phyloP scores from a whole-genome alignment of 768 basidiomycete genomes.

The Calvatia gigantea region DNA sequence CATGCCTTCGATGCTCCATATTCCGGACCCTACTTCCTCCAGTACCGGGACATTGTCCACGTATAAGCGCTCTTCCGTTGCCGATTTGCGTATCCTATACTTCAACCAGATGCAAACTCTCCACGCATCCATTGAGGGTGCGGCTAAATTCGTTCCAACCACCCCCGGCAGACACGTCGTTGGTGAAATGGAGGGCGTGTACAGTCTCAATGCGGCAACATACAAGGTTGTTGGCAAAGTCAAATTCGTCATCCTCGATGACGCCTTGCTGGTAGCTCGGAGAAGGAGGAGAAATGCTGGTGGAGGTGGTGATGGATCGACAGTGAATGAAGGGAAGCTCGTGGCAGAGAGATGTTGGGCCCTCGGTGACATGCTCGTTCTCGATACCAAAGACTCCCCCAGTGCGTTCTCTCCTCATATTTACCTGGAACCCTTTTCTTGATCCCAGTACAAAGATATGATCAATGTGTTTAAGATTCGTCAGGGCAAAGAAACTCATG shows the following conservation, averaged over 20 bases:
- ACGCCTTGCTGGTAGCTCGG: constrained; percentile 84
- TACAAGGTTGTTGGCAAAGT: constrained; percentile 89
- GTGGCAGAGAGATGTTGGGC: constrained; percentile 95
- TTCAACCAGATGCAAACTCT: constrained; percentile 92
- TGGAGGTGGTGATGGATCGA: constrained; percentile 34
- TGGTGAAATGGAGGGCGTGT: constrained; percentile 77
- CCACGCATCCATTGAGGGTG: constrained; percentile 89
- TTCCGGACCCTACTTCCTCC: constrained; percentile 74
- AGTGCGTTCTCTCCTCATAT: constrained; percentile 48
- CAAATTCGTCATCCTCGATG: constrained; percentile 88
- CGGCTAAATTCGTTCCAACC: constrained; percentile 90
- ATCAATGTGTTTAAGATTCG: constrained; percentile 97
- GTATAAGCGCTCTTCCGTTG: constrained; percentile 83
- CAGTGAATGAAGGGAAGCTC: constrained; percentile 66
- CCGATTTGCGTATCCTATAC: constrained; percentile 91
- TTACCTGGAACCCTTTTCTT: constrained; percentile 2
- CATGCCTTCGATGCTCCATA: constrained; percentile 90
- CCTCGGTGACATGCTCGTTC: constrained; percentile 88
- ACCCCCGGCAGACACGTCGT: constrained; percentile 91
- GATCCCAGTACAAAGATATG: constrained; percentile 44
- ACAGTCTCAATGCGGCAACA: constrained; percentile 88
- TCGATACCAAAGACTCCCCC: constrained; percentile 94
- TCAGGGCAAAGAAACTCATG: constrained; percentile 90
- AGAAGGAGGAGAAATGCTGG: constrained; percentile 64
- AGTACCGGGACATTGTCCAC: constrained; percentile 41